Percentiles rank a stretch among this genome's conserved stretches.
Evolutionary conservation across 305 asterid genomes (phyloP).

Genomic region (Fraxinus nigra): DNA sequence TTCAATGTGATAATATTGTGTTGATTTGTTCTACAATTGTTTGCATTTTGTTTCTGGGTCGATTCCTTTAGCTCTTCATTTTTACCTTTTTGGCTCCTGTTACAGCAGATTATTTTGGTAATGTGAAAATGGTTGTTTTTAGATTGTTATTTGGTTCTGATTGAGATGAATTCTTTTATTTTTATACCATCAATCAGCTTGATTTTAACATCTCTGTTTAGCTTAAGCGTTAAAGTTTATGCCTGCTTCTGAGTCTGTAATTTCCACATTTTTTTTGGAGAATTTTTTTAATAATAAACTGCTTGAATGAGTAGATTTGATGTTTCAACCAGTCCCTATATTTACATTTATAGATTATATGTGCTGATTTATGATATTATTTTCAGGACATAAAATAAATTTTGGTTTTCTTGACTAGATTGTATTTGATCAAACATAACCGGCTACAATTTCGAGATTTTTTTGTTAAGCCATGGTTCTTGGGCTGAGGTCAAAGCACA

Average conservation of each 20-base stretch:
- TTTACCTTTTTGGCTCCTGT: not conserved
- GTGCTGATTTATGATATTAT: conserved; percentile 7
- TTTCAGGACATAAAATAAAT: conserved; percentile 4
- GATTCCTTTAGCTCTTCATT: conserved; percentile 3
- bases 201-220: conserved; percentile 12
- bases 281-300: not conserved
- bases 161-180: conserved; percentile 15
- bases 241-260: not conserved
- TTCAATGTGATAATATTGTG: conserved; percentile 26
- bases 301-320: not conserved
- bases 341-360: not conserved
- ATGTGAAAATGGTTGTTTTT: not conserved
- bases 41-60: conserved; percentile 6
- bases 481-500: conserved; percentile 63
- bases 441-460: not conserved
- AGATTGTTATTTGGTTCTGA: not conserved
- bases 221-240: not conserved
- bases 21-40: conserved; percentile 16
- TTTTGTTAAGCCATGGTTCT: conserved; percentile 61
- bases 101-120: not conserved
- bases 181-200: not conserved
- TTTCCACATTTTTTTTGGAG: not conserved
- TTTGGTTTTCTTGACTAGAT: conserved; percentile 14
- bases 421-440: conserved; percentile 21
- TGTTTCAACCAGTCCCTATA: not conserved